Conservation (phyloP, 2,329 filamentous ascomycete species). For the Trichoderma semiorbis region DNA sequence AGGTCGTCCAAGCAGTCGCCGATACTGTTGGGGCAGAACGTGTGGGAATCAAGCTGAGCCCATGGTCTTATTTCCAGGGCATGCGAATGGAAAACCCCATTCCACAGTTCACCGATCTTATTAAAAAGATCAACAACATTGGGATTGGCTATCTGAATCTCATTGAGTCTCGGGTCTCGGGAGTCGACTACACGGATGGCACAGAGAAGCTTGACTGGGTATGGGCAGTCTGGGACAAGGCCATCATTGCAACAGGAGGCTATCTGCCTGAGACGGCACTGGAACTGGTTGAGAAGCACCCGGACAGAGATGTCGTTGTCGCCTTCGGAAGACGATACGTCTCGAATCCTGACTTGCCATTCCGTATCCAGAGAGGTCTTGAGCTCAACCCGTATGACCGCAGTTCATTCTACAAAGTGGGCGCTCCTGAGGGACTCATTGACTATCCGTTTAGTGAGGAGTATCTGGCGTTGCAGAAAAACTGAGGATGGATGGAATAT, state of each 20-base stretch:
- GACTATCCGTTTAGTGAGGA: constrained; percentile 19
- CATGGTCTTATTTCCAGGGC: constrained; percentile 58
- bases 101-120: constrained; percentile 60
- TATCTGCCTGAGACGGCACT: constrained; percentile 26
- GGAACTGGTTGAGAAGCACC: constrained; percentile 25
- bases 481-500: background rate
- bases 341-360: constrained; percentile 23
- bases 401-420: constrained; percentile 27
- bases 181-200: constrained; percentile 38
- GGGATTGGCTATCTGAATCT: constrained; percentile 60
- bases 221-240: constrained; percentile 32
- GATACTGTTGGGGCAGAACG: constrained; percentile 37
- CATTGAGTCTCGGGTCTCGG: constrained; percentile 54
- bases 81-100: constrained; percentile 61
- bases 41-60: constrained; percentile 56
- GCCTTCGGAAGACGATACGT: constrained; percentile 29
- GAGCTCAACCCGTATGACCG: constrained; percentile 27
- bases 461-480: background rate
- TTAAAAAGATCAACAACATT: constrained; percentile 32
- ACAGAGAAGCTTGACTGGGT: constrained; percentile 34
- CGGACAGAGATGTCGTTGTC: constrained; percentile 29
- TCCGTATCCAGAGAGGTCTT: constrained; percentile 23
- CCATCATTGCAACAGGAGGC: constrained; percentile 32
- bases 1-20: constrained; percentile 40
- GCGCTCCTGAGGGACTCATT: constrained; percentile 18